Conservation (phyloP, 345 rosid genomes). For the sweet orange (Citrus sinensis) region DNA sequence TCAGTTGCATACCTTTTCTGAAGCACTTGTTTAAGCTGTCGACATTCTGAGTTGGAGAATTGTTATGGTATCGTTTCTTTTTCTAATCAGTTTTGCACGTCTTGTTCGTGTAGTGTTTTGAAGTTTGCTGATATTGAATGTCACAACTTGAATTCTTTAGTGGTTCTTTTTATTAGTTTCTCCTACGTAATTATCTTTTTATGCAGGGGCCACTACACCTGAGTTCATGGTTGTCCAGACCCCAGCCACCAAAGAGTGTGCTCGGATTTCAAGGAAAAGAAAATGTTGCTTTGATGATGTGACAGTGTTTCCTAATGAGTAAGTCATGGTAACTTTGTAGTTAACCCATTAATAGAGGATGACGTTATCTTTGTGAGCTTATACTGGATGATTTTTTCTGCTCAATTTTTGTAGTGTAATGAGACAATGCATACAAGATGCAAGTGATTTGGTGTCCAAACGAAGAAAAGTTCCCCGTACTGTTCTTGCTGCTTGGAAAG, state of each 20-base stretch:
- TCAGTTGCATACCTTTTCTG: not conserved
- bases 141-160: not conserved
- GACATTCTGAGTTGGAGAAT: not conserved
- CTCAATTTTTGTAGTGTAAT: conserved; percentile 46
- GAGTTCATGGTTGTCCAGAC: conserved; percentile 49
- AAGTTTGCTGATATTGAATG: conserved; percentile 1
- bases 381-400: not conserved
- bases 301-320: conserved; percentile 61
- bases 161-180: not conserved
- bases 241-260: conserved; percentile 58
- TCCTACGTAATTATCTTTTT: not conserved
- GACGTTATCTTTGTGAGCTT: not conserved
- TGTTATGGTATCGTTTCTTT: not conserved
- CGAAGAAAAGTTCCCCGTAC: conserved; percentile 40
- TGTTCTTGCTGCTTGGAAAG: conserved; percentile 43
- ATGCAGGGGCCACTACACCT: conserved; percentile 43
- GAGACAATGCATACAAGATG: conserved; percentile 45
- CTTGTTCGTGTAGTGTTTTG: not conserved
- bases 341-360: not conserved
- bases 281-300: conserved; percentile 60
- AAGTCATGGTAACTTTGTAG: conserved; percentile 25
- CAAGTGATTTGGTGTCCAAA: conserved; percentile 59
- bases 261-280: conserved; percentile 44
- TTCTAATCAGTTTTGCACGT: not conserved
- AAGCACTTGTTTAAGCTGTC: not conserved